These are phyloP conservation scores for Senecio squalidus DNA, from an alignment of 140 eudicot species.

Conservation along the genomic window DNA sequence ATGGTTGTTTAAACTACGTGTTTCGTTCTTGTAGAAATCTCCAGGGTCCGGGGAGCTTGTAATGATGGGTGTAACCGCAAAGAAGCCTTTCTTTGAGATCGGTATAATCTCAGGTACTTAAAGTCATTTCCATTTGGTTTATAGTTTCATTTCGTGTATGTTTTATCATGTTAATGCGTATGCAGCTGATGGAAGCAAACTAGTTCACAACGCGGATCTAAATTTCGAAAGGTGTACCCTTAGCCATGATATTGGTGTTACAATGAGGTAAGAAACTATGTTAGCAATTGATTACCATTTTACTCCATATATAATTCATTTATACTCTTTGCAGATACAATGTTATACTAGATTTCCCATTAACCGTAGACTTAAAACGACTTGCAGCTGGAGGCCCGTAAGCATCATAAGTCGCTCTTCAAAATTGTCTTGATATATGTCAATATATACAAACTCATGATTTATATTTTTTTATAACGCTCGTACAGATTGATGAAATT, in stretches of 20 bases:
- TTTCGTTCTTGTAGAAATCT: conserved; percentile 40
- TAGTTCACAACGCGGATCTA: conserved; percentile 61
- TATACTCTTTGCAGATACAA: conserved; percentile 64
- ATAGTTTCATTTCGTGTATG: background rate
- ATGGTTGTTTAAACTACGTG: conserved; percentile 5
- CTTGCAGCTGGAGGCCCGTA: conserved; percentile 72
- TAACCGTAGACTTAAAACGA: conserved; percentile 53
- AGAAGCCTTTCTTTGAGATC: conserved; percentile 54
- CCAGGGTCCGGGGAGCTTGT: conserved; percentile 71
- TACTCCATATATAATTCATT: no score
- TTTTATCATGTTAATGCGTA: background rate
- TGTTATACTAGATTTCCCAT: conserved; percentile 64
- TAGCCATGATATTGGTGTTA: conserved; percentile 75
- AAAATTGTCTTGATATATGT: no score
- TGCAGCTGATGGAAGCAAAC: conserved; percentile 49
- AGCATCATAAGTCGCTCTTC: no score
- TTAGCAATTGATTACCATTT: no score
- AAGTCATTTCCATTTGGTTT: background rate
- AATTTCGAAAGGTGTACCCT: conserved; percentile 47
- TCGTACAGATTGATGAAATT: conserved; percentile 44
- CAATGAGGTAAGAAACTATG: conserved; percentile 50
- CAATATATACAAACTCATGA: background rate
- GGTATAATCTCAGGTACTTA: conserved; percentile 49
- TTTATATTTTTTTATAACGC: background rate
- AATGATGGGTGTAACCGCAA: conserved; percentile 54